Percentiles rank a stretch among this genome's conserved stretches.
phyloP scores from a whole-genome alignment of 805 yeast genomes.

The Schizosaccharomyces octosporus region DNA sequence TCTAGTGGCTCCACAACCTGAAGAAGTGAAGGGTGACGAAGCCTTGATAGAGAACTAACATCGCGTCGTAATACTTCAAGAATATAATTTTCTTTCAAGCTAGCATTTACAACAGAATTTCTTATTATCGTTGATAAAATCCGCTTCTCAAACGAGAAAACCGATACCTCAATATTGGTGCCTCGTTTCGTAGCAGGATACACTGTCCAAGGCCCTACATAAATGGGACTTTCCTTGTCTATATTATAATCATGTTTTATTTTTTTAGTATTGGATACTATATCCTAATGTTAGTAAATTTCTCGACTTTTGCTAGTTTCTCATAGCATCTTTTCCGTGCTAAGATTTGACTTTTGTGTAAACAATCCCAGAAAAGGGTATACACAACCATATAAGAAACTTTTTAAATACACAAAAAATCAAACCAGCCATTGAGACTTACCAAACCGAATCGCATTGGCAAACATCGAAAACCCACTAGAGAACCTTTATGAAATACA shows the following conservation, averaged over 20 bases:
- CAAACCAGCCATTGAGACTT: neutral
- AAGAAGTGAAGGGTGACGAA: conserved; percentile 74
- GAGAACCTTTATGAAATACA: neutral
- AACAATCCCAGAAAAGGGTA: neutral
- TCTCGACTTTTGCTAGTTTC: too few species aligned
- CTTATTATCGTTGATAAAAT: conserved; percentile 33
- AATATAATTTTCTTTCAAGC: neutral
- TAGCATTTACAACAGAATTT: conserved; percentile 14
- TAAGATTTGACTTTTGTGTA: too few species aligned
- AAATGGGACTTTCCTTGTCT: neutral
- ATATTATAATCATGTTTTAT: neutral
- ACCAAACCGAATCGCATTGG: neutral
- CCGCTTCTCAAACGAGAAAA: conserved; percentile 67
- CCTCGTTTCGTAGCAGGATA: conserved; percentile 58
- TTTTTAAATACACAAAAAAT: too few species aligned
- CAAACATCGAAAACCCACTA: neutral
- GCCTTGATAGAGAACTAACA: conserved; percentile 44
- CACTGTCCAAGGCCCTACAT: conserved; percentile 51
- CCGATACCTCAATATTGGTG: conserved; percentile 37
- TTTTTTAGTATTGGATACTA: neutral
- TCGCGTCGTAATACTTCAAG: conserved; percentile 18
- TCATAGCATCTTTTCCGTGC: too few species aligned
- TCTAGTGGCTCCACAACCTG: conserved; percentile 74
- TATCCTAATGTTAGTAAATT: neutral
- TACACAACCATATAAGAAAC: neutral